Conservation (phyloP, 2,329 filamentous ascomycete species). For the Plenodomus tracheiphilus region DNA sequence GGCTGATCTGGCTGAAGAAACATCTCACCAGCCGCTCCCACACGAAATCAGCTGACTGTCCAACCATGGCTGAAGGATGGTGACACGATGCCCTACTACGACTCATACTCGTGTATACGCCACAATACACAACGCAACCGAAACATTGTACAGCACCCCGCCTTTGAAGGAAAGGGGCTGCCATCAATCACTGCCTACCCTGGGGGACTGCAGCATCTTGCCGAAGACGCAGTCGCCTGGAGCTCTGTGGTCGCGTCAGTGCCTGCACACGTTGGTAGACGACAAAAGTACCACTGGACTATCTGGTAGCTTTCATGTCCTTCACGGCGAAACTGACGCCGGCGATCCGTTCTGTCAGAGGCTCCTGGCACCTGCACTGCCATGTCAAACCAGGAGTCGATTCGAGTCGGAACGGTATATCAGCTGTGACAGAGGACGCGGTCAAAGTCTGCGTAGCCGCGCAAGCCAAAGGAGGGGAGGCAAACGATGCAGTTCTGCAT, state of each 20-base stretch:
- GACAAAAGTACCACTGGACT: background rate
- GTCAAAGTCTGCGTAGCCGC: slow-evolving; percentile 70
- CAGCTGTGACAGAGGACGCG: slow-evolving; percentile 57
- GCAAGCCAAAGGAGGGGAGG: slow-evolving; percentile 67
- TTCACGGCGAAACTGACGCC: slow-evolving; percentile 3
- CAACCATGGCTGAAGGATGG: background rate
- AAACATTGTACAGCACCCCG: too few relatives aligned
- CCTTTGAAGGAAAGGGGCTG: too few relatives aligned
- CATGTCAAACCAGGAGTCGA: slow-evolving; percentile 69
- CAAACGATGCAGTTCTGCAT: slow-evolving; percentile 67
- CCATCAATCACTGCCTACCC: too few relatives aligned
- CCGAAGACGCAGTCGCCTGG: background rate
- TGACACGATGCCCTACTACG: background rate
- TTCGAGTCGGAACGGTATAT: slow-evolving; percentile 64
- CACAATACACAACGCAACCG: too few relatives aligned
- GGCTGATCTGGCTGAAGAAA: slow-evolving; percentile 14
- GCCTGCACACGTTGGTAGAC: background rate
- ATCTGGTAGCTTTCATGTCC: background rate
- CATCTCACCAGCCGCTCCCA: background rate
- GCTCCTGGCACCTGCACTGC: slow-evolving; percentile 58
- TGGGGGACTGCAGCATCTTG: too few relatives aligned
- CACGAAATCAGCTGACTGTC: slow-evolving; percentile 15
- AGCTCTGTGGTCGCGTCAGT: background rate
- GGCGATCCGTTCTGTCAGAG: slow-evolving; percentile 32
- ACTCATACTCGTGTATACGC: too few relatives aligned